phyloP scores from a whole-genome alignment of 2,329 filamentous ascomycete genomes.

The Dendrostoma leiphaemia region DNA sequence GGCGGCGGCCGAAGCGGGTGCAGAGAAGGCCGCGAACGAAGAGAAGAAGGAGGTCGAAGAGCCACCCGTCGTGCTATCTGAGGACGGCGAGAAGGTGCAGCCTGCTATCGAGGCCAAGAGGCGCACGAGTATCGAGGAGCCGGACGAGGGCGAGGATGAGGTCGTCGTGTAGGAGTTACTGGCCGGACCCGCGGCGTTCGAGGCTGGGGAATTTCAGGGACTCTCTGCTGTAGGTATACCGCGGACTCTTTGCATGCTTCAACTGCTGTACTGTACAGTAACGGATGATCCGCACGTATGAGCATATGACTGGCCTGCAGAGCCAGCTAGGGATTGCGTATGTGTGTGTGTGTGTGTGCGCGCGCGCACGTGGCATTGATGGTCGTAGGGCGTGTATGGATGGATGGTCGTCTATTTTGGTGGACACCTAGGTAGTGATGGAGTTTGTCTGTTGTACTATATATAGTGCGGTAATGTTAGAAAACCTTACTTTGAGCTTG shows the following conservation, averaged over 20 bases:
- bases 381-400: no score
- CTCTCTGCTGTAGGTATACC: background rate
- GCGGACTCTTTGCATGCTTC: background rate
- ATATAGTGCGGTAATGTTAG: no score
- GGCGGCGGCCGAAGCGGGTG: constrained; percentile 26
- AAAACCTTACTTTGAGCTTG: no score
- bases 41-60: constrained; percentile 24
- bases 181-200: background rate
- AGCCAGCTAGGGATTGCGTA: background rate
- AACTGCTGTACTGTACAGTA: background rate
- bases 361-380: background rate
- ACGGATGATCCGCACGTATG: background rate
- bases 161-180: constrained; percentile 22
- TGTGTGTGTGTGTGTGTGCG: background rate
- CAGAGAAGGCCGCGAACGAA: constrained; percentile 24
- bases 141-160: constrained; percentile 50
- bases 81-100: constrained; percentile 42
- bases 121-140: constrained; percentile 59
- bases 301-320: background rate
- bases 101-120: constrained; percentile 50
- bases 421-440: no score
- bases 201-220: background rate
- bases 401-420: no score
- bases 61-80: constrained; percentile 28
- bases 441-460: no score